Evolutionary conservation across 805 yeast species (phyloP), one percentile per base, ranked within the genome.

Genomic region (Lachancea lanzarotensis): DNA sequence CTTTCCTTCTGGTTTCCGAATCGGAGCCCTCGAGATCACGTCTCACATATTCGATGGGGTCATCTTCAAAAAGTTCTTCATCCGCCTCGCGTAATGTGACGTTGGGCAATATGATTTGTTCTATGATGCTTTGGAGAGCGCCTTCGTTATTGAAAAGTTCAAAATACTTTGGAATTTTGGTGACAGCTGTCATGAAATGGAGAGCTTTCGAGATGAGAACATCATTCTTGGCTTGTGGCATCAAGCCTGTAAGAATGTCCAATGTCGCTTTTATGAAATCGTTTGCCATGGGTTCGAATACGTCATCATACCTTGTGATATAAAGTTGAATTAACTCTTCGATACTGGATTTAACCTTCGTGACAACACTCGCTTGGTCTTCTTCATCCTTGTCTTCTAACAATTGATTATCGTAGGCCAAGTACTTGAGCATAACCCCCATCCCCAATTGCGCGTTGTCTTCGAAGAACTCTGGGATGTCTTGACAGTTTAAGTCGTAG

Each of bases 391-490:
- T 67, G 41, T 78, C 78, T 16, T 72, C 78, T 4, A 84, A 63
- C 41, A 80, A 51, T 0, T 75, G 69, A 46, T 81, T 80, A 13
- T 70, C 59, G 59, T 80, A 87, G 34, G 73, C 67, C 46, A 93
- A 71, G 62, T 90, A 91, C 65, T 84, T 85, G 62, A 88, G 95
- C 53, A 90, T 71, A 25, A 90, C 76, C 4, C 72, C 72, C 93
- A 95, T 86, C 43, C 95, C 89, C 15, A 67, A 69, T 34, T 73
- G 69, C 64, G 93, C 68, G 62, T 93, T 77, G 66, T 93, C 98
- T 67, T 95, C 99, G 62, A 93, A 93, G 60, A 91, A 93, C 66
- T 90, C 98, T 1, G 99, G 98, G 43, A 93, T 83, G 66, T 93
- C 99, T 68, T 95, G 98, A 66, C 97, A 91, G 64, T 93, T 93